phyloP scores from a whole-genome alignment of 768 basidiomycete species.

The Gautieria morchelliformis region DNA sequence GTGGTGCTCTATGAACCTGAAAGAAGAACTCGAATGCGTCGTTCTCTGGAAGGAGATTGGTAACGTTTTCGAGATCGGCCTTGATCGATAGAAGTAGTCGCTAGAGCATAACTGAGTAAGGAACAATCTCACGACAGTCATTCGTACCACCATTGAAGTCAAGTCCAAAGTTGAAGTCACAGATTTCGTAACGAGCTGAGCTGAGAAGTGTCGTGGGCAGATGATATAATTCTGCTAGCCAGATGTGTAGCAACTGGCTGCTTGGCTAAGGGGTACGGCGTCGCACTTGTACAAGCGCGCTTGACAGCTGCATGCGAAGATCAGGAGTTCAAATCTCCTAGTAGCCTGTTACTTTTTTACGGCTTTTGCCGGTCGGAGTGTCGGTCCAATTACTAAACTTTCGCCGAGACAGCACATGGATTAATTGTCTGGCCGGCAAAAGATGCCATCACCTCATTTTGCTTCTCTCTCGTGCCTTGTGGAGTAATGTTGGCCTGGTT shows the following conservation, averaged over 20 bases:
- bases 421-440: too few relatives aligned
- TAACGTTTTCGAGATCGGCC: constrained; percentile 75
- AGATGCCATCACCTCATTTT: too few relatives aligned
- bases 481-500: too few relatives aligned
- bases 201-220: too few relatives aligned
- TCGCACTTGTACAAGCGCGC: constrained; percentile 3
- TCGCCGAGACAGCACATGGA: too few relatives aligned
- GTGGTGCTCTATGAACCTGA: constrained; percentile 29
- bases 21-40: constrained; percentile 77
- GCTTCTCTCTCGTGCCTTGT: too few relatives aligned
- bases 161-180: too few relatives aligned
- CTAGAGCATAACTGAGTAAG: constrained; percentile 21
- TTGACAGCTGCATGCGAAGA: constrained; percentile 3
- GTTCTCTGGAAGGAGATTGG: constrained; percentile 52
- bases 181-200: too few relatives aligned
- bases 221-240: too few relatives aligned
- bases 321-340: constrained; percentile 11
- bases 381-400: too few relatives aligned
- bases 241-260: background rate
- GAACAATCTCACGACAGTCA: background rate
- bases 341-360: constrained; percentile 4
- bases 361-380: background rate
- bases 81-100: constrained; percentile 58
- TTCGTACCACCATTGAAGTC: constrained; percentile 2
- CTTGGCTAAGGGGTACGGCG: constrained; percentile 11